Base-by-base conservation (phyloP, 176 grass and related monocot genomes). In the Chloris gayana region DNA sequence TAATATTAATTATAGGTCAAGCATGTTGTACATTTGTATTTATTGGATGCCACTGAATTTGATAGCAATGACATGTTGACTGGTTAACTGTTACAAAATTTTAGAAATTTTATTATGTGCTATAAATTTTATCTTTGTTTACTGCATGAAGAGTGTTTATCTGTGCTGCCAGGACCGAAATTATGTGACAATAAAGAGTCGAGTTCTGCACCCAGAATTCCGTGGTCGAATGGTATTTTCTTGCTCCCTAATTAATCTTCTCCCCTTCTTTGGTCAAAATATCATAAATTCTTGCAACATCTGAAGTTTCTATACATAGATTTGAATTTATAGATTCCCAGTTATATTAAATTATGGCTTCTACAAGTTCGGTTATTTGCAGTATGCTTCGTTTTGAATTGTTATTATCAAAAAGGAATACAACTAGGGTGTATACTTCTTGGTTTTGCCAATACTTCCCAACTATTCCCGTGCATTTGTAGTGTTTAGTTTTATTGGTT, bases 201-300 rank as follows among this genome's bases (percentile, higher is more conserved):
- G 86, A 85, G 86, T 75, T 70, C 58, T 98, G 59, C 76, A 93
- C 83, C 96, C 92, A 74, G 90, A 98, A 84, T 98, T 98, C 71
- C 92, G 96, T 78, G 92, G 92, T 78, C 92, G 96, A 65, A 98
- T 98, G 96, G 96, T 98, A 91, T 87, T 81, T 37, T 64, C 39
- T 74, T 75, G 46, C 63, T 75, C 44, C 77, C 80, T 17, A 84
- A 64, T 39, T 63, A 4, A 56, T 46, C 45, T 83, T 29, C 29
- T 27, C 42, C 34, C 42, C 79, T 70, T 61, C 38, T 68, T 41
- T 80, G 47, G 70, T 79, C 45, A 72, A 68, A 65, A 79, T 38
- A 72, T 65, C 34, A 30, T 70, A 42, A 76, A 68, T 42, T 82
- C 14, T 65, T 34, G 6, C 44, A 22, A 44, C 27, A 67, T 46